These are phyloP conservation scores for Xylariaceae sp. DNA, from an alignment of 2,329 filamentous ascomycete genomes.

Conservation along the genomic window DNA sequence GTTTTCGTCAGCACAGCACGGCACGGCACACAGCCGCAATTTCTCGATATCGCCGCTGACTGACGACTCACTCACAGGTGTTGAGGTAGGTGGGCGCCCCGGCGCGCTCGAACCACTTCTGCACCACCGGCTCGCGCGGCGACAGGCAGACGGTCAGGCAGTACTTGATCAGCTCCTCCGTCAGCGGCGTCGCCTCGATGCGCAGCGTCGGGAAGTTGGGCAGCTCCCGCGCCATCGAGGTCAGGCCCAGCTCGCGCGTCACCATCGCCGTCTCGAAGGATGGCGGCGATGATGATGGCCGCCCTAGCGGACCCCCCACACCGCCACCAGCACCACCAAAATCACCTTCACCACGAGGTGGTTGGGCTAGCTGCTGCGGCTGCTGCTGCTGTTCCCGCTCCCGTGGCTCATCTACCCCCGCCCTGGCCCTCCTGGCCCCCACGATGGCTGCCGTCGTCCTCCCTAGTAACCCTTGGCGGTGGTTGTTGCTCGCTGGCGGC, in stretches of 20 bases:
- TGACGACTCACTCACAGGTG: slow-evolving; percentile 16
- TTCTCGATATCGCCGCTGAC: too few relatives aligned
- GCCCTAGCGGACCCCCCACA: too few relatives aligned
- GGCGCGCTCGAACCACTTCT: slow-evolving; percentile 25
- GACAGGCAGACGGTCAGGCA: slow-evolving; percentile 27
- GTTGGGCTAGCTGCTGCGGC: slow-evolving; percentile 3
- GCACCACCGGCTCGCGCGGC: slow-evolving; percentile 21
- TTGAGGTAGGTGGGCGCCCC: slow-evolving; percentile 27
- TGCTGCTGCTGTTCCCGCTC: not conserved
- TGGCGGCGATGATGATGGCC: slow-evolving; percentile 5
- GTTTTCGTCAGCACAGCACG: too few relatives aligned
- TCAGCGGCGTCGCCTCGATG: slow-evolving; percentile 26
- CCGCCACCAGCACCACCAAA: too few relatives aligned
- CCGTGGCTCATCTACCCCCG: not conserved
- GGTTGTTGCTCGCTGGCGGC: slow-evolving; percentile 1
- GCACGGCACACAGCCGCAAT: too few relatives aligned
- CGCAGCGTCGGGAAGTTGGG: slow-evolving; percentile 24
- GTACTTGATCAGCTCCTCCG: slow-evolving; percentile 25
- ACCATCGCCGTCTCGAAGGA: slow-evolving; percentile 20
- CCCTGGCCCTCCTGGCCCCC: not conserved
- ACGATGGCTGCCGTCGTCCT: slow-evolving; percentile 1
- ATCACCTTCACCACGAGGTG: too few relatives aligned
- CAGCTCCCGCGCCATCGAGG: slow-evolving; percentile 23
- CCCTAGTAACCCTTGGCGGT: too few relatives aligned
- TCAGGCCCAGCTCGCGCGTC: slow-evolving; percentile 22